Evolutionary conservation across 768 basidiomycete genomes (phyloP), one percentile per base, ranked within the genome.

Genomic region (Auriscalpium orientale): DNA sequence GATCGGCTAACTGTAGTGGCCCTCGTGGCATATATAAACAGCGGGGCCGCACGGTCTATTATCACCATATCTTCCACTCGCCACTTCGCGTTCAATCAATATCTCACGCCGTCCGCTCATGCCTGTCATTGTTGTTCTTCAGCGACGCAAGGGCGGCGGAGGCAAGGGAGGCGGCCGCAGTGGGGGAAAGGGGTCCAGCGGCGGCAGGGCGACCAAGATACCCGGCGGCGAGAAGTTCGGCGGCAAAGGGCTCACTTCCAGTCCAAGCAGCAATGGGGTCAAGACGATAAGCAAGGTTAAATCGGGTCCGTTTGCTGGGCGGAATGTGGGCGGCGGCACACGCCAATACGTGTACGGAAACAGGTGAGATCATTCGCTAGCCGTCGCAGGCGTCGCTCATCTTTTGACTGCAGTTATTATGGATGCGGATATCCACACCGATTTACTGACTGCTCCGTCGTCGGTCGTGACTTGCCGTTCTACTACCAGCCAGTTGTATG

Each of bases 381-480:
- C 3, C 21, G 7, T 36, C 21, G 21, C 13, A 12, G n/a, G 11
- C 18, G 12, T 36, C 18, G 35, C 33, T 10, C 37, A 4, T 49
- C 8, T 44, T 35, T 15, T 28, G 28, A 28, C 28, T 28, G 28
- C 28, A 67, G 66, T 16, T 38, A 55, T 28, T 68, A 69, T 43
- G 68, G 67, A 13, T 68, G 67, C 52, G 68, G 68, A 11, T 69
- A 68, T 49, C 64, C 64, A 3, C 64, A 62, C 12, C 16, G 2
- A 7, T 7, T 20, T 8, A 13, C 4, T 2, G 15, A 49, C 8
- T 44, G 50, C 8, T 58, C 64, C 6, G 58, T 65, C 20, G 44
- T 44, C 8, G 62, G 63, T 18, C 54, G 33, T 6, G 55, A 53
- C 20, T 59, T 68, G 49, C 66, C 67, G n/a, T 68, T 65, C 48